These are phyloP conservation scores for Claviceps sp. DNA, from an alignment of 2,329 filamentous ascomycete genomes.

Conservation along the genomic window DNA sequence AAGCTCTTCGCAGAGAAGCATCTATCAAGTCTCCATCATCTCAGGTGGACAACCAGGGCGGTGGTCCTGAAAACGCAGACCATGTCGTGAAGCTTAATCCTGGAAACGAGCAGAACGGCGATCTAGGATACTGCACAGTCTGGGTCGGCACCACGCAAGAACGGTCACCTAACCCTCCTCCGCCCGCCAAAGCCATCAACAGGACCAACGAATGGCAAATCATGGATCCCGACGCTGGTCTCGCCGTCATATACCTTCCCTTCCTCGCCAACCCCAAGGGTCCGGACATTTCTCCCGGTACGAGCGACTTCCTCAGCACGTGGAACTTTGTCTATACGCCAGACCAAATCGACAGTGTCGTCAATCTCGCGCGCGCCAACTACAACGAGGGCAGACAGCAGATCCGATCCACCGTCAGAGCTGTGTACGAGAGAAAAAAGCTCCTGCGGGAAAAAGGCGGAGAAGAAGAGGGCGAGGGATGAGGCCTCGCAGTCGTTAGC, in stretches of 20 bases:
- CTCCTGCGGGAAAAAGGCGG: conserved; percentile 42
- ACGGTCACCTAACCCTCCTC: conserved; percentile 41
- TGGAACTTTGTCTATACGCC: conserved; percentile 98
- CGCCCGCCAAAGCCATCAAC: conserved; percentile 38
- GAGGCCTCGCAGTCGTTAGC: conserved; percentile 4
- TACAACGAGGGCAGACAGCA: conserved; percentile 70
- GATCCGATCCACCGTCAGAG: conserved; percentile 64
- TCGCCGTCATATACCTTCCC: conserved; percentile 83
- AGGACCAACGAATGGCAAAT: conserved; percentile 52
- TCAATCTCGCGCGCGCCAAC: conserved; percentile 72
- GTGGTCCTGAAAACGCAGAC: conserved; percentile 7
- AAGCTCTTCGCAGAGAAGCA: conserved; percentile 15
- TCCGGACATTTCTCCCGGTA: conserved; percentile 68
- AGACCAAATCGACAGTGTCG: conserved; percentile 75
- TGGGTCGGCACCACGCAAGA: conserved; percentile 85
- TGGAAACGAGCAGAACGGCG: conserved; percentile 33
- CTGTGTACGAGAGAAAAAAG: conserved; percentile 89
- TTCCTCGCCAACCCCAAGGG: conserved; percentile 73
- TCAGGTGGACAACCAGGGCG: too few relatives aligned
- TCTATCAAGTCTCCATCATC: conserved; percentile 7
- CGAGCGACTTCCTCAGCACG: conserved; percentile 77
- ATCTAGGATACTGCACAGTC: conserved; percentile 81
- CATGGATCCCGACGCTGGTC: conserved; percentile 65
- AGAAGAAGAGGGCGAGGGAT: conserved; percentile 26
- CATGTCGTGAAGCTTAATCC: conserved; percentile 25